Percentiles rank a stretch among this genome's conserved stretches.
Conservation (phyloP, 306 rosid genomes). For the Cajanus cajan region DNA sequence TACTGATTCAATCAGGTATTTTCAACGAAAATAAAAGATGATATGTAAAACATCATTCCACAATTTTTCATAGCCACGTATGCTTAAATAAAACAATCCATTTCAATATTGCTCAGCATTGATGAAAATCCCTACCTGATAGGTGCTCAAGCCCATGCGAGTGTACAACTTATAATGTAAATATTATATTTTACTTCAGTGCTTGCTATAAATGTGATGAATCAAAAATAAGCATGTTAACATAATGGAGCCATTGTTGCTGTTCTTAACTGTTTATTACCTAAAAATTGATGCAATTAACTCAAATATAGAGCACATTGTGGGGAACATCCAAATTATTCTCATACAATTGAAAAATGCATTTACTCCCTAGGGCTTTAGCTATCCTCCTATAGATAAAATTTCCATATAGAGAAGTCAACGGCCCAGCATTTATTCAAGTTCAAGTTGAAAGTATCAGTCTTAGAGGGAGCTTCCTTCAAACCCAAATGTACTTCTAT, state of each 20-base stretch:
- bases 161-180: slow-evolving; percentile 1
- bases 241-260: background rate
- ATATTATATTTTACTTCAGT: background rate
- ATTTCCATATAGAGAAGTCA: background rate
- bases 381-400: background rate
- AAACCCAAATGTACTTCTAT: background rate
- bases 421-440: background rate
- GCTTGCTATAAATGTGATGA: background rate
- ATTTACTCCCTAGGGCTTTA: background rate
- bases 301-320: background rate
- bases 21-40: background rate
- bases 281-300: background rate
- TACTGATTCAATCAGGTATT: background rate
- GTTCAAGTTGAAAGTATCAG: background rate
- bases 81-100: background rate
- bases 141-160: background rate
- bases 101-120: background rate
- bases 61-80: background rate
- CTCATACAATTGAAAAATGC: background rate
- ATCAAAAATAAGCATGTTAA: background rate
- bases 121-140: slow-evolving; percentile 8
- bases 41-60: background rate
- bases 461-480: background rate
- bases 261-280: background rate
- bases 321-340: background rate